Conservation (phyloP, 371 early-diverging fungal genomes). For the Syncephalastrum monosporum region DNA sequence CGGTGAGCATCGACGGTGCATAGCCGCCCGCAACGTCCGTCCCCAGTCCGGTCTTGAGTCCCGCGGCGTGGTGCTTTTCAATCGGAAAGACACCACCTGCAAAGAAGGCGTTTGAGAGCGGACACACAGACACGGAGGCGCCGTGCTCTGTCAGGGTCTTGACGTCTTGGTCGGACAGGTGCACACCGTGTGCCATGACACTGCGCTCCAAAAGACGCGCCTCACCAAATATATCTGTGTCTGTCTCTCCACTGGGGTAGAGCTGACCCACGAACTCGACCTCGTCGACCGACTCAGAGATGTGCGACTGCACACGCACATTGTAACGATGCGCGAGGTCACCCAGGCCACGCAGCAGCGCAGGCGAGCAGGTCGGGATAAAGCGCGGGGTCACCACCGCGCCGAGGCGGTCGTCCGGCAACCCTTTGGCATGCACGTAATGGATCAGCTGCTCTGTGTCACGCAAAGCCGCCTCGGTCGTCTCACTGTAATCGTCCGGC, state of each 20-base stretch:
- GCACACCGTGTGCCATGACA: conserved; percentile 72
- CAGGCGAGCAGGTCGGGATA: conserved; percentile 55
- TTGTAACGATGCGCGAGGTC: conserved; percentile 38
- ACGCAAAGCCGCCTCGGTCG: conserved; percentile 40
- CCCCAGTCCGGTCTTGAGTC: conserved; percentile 58
- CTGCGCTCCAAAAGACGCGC: conserved; percentile 51
- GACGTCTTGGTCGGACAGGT: conserved; percentile 51
- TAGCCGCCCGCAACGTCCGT: conserved; percentile 74
- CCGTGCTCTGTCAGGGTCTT: conserved; percentile 33
- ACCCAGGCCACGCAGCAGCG: conserved; percentile 52
- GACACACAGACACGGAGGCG: conserved; percentile 64
- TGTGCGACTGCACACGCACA: conserved; percentile 55
- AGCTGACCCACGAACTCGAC: conserved; percentile 50
- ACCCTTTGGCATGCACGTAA: conserved; percentile 5
- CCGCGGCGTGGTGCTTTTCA: conserved; percentile 16
- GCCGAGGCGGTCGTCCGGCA: conserved; percentile 25
- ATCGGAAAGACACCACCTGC: conserved; percentile 31
- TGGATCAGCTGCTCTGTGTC: conserved; percentile 7
- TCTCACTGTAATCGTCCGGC: conserved; percentile 57
- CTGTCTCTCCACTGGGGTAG: conserved; percentile 44
- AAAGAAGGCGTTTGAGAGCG: conserved; percentile 64
- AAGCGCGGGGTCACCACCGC: conserved; percentile 72
- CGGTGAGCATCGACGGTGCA: conserved; percentile 56
- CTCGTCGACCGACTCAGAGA: conserved; percentile 61
- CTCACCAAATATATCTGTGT: conserved; percentile 56